Evolutionary conservation across 2,329 filamentous ascomycete species (phyloP).

Genomic region (Aspergillus sp.): DNA sequence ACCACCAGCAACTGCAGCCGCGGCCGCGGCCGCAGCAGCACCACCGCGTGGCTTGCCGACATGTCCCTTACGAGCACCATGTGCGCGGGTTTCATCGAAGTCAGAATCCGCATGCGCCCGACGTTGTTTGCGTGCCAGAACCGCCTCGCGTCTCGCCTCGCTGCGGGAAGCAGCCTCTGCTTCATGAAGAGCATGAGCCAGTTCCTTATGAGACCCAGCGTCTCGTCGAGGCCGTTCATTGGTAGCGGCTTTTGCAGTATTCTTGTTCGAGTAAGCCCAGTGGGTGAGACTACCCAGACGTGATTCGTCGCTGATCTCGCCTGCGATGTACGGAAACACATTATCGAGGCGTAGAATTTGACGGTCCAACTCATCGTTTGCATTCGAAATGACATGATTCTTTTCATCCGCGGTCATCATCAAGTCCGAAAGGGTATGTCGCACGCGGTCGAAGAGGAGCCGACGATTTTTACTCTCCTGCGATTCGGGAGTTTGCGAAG

Average conservation of each 20-base stretch:
- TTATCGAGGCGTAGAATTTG: constrained; percentile 81
- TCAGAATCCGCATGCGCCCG: constrained; percentile 73
- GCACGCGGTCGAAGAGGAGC: constrained; percentile 72
- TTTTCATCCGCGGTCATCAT: constrained; percentile 93
- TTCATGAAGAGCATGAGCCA: constrained; percentile 67
- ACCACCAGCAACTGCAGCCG: constrained; percentile 17
- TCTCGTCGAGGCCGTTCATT: constrained; percentile 74
- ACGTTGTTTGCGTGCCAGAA: constrained; percentile 69
- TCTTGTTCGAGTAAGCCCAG: constrained; percentile 89
- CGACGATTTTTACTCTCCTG: constrained; percentile 44
- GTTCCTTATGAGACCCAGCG: constrained; percentile 63
- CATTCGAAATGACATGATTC: constrained; percentile 90
- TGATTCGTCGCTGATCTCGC: constrained; percentile 90
- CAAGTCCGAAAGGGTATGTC: constrained; percentile 75
- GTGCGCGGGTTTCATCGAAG: constrained; percentile 59
- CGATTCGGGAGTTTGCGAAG: constrained; percentile 25
- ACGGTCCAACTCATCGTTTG: constrained; percentile 81
- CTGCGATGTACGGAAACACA: constrained; percentile 79
- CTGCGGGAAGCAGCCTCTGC: constrained; percentile 80
- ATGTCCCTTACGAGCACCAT: constrained; percentile 50
- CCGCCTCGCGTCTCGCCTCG: constrained; percentile 77
- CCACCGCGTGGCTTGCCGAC: constrained; percentile 46
- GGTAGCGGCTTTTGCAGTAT: constrained; percentile 51
- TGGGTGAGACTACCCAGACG: constrained; percentile 87
- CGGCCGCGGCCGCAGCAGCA: constrained; percentile 9